These are phyloP conservation scores for Sugiyamaella marilandica DNA, from an alignment of 805 yeast genomes.

Conservation along the genomic window DNA sequence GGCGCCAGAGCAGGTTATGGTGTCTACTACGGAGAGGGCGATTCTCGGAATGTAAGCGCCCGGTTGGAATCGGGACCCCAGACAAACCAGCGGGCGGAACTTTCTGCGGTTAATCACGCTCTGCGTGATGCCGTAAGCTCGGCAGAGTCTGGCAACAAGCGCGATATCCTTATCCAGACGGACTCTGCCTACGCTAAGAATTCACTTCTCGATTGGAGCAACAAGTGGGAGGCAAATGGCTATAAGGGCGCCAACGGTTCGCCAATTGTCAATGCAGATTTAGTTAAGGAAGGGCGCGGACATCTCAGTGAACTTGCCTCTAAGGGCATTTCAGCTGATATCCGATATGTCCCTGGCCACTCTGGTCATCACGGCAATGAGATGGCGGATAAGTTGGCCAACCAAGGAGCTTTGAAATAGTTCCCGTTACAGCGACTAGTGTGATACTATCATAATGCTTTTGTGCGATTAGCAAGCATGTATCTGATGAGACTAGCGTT, in stretches of 20 bases:
- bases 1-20: constrained; percentile 63
- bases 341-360: constrained; percentile 72
- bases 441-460: neutral
- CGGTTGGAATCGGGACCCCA: constrained; percentile 47
- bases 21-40: constrained; percentile 57
- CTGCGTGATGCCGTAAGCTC: constrained; percentile 36
- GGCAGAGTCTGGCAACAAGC: constrained; percentile 7
- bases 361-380: constrained; percentile 66
- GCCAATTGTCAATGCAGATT: constrained; percentile 48
- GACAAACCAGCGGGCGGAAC: constrained; percentile 80
- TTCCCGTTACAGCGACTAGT: neutral
- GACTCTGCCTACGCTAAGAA: constrained; percentile 70
- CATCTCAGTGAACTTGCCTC: constrained; percentile 33
- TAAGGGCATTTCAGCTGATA: constrained; percentile 33
- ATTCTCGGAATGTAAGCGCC: constrained; percentile 50
- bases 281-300: constrained; percentile 38
- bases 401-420: constrained; percentile 15
- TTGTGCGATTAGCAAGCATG: neutral
- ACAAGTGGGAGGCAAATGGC: constrained; percentile 53
- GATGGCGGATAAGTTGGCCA: constrained; percentile 69
- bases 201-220: constrained; percentile 52
- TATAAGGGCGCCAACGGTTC: constrained; percentile 45
- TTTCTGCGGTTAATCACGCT: constrained; percentile 60
- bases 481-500: neutral
- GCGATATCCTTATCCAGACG: constrained; percentile 45